These are phyloP conservation scores for Daedaleopsis nitida DNA, from an alignment of 768 basidiomycete genomes.

Conservation along the genomic window DNA sequence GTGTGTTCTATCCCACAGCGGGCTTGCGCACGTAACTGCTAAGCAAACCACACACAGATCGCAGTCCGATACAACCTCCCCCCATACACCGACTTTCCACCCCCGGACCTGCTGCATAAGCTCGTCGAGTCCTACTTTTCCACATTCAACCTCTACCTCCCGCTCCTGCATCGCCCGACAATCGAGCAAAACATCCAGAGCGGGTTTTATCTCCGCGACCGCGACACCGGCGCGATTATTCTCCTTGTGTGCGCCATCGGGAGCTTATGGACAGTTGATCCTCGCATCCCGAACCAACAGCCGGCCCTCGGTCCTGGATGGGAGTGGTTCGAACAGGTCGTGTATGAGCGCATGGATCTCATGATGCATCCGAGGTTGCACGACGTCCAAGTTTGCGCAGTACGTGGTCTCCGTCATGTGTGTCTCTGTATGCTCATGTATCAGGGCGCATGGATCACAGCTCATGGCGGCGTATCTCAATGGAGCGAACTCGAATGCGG, in stretches of 20 bases:
- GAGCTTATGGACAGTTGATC: slow-evolving; percentile 44
- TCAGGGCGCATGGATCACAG: neutral
- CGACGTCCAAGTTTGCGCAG: slow-evolving; percentile 13
- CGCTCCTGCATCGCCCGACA: slow-evolving; percentile 45
- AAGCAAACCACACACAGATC: neutral
- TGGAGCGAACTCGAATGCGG: neutral
- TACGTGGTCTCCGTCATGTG: neutral
- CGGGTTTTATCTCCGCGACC: slow-evolving; percentile 40
- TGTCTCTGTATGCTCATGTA: neutral
- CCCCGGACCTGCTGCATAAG: slow-evolving; percentile 12
- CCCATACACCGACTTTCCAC: slow-evolving; percentile 18
- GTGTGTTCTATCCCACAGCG: neutral
- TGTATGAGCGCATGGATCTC: slow-evolving; percentile 36
- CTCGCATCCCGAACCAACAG: slow-evolving; percentile 35
- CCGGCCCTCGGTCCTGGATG: slow-evolving; percentile 39
- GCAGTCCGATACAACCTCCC: neutral
- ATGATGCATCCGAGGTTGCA: slow-evolving; percentile 3
- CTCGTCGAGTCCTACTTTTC: slow-evolving; percentile 50
- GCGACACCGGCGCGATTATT: slow-evolving; percentile 50
- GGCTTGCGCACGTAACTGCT: too few species aligned
- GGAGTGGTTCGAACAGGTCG: slow-evolving; percentile 45
- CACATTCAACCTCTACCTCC: slow-evolving; percentile 36
- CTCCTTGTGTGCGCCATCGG: slow-evolving; percentile 59
- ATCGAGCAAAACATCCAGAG: slow-evolving; percentile 41
- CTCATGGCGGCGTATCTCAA: slow-evolving; percentile 13